These are phyloP conservation scores for Rhizopogon rudus DNA, from an alignment of 768 basidiomycete genomes.

Conservation along the genomic window DNA sequence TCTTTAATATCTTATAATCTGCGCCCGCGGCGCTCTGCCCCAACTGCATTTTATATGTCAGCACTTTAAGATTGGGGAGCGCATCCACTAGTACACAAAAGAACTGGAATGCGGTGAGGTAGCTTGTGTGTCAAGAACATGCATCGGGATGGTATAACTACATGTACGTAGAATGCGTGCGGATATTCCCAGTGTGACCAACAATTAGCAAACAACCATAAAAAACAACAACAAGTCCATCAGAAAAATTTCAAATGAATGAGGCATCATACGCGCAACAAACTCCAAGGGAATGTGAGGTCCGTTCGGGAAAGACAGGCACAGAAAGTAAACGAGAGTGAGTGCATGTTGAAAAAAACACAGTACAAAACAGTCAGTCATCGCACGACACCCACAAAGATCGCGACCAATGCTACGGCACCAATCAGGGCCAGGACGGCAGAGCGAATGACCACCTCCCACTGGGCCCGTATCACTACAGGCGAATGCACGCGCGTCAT, in stretches of 20 bases:
- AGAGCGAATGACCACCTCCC: constrained; percentile 76
- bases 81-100: constrained; percentile 27
- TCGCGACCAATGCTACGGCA: constrained; percentile 23
- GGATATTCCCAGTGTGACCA: neutral
- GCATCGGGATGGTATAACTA: no score
- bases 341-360: neutral
- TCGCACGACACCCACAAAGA: constrained; percentile 27
- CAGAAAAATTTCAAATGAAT: no score
- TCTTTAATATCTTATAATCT: constrained; percentile 20
- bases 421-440: constrained; percentile 41
- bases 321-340: no score
- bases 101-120: constrained; percentile 17
- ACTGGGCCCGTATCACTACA: constrained; percentile 72
- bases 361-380: constrained; percentile 7
- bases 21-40: constrained; percentile 1
- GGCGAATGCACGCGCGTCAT: constrained; percentile 67
- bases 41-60: constrained; percentile 30
- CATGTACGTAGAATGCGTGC: neutral
- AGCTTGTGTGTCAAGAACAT: no score
- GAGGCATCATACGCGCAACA: no score
- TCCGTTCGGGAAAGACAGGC: no score
- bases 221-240: no score
- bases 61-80: constrained; percentile 29
- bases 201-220: no score
- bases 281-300: no score